Conservation (phyloP, 768 basidiomycete genomes). For the Rhizopogon vesiculosus region DNA sequence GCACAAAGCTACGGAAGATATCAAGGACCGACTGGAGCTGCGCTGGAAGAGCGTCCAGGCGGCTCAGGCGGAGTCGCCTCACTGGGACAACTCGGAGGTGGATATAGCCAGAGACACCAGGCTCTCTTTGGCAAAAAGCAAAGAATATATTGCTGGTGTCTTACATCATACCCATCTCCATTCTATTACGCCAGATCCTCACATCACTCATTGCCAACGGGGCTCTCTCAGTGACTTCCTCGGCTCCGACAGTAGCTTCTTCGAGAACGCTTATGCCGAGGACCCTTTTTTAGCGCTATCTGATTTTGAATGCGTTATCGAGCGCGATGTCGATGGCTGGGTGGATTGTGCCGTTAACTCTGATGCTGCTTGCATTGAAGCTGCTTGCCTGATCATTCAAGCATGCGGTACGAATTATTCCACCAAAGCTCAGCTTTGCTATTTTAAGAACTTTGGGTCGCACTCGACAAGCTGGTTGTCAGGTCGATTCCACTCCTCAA, state of each 20-base stretch:
- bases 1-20: conserved; percentile 28
- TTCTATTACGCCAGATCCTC: conserved; percentile 12
- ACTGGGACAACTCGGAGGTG: conserved; percentile 21
- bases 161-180: conserved; percentile 1
- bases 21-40: conserved; percentile 16
- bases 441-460: conserved; percentile 39
- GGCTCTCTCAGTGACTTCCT: conserved; percentile 14
- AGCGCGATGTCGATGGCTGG: conserved; percentile 1
- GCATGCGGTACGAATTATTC: conserved; percentile 22
- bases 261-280: not conserved
- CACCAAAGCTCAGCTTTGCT: conserved; percentile 17
- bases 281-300: not conserved
- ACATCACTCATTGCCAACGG: not conserved
- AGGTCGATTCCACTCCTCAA: conserved; percentile 16
- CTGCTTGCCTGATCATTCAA: conserved; percentile 21
- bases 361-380: conserved; percentile 12
- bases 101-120: conserved; percentile 25
- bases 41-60: conserved; percentile 31
- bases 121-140: conserved; percentile 27
- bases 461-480: conserved; percentile 32
- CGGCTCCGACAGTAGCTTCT: conserved; percentile 6
- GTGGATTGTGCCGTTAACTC: conserved; percentile 9
- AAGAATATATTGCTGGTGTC: conserved; percentile 19
- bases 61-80: conserved; percentile 16
- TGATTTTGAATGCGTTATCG: conserved; percentile 3